These are phyloP conservation scores for Geoglossum glabrum DNA, from an alignment of 495 filamentous ascomycete species.

Conservation along the genomic window DNA sequence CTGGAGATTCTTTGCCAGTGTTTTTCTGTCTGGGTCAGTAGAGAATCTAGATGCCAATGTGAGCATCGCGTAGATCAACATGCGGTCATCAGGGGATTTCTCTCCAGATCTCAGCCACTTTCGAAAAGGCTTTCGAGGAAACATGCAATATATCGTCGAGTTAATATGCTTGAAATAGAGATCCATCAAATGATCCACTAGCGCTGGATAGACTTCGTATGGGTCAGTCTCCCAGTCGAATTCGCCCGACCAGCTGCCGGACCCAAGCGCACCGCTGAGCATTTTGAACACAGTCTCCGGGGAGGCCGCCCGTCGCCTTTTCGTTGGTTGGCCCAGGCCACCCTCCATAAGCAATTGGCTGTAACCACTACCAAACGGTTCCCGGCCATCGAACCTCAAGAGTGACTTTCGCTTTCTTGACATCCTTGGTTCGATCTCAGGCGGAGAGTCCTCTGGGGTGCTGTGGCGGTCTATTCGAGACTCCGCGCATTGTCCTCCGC, in stretches of 20 bases:
- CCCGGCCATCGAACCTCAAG: background rate
- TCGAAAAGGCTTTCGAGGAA: constrained; percentile 30
- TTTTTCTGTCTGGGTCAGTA: constrained; percentile 25
- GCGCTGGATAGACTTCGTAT: constrained; percentile 15
- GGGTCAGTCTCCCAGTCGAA: constrained; percentile 4
- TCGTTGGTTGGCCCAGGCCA: constrained; percentile 1
- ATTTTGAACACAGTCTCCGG: background rate
- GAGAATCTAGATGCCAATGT: constrained; percentile 38
- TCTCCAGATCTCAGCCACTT: constrained; percentile 31
- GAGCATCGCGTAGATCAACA: constrained; percentile 48
- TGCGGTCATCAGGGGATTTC: constrained; percentile 44
- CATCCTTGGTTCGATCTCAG: background rate
- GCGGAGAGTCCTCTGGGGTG: background rate
- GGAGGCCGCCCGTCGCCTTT: constrained; percentile 10
- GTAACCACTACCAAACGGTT: background rate
- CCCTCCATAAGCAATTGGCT: background rate
- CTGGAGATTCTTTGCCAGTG: constrained; percentile 28
- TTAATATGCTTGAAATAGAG: constrained; percentile 34
- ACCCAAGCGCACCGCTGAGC: background rate
- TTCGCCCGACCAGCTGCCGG: background rate
- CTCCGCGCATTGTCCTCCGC: background rate
- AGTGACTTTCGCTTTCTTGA: background rate
- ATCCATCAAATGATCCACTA: constrained; percentile 30
- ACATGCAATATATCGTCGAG: constrained; percentile 31
- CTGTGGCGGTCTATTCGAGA: background rate